Evolutionary conservation across 306 rosid species (phyloP).

Genomic region (Trichosanthes truncata): DNA sequence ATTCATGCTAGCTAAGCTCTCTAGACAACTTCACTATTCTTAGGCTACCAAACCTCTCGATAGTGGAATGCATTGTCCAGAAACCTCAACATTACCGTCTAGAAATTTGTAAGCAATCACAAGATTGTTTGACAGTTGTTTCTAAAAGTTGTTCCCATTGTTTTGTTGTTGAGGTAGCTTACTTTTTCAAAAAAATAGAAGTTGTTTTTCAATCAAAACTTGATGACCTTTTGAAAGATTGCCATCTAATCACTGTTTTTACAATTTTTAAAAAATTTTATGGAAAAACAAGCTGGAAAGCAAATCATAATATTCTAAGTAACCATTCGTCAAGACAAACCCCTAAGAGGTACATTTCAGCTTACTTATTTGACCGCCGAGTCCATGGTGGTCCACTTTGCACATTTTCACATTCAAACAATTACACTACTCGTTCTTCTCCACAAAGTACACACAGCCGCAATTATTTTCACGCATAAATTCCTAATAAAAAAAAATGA

Average conservation of each 20-base stretch:
- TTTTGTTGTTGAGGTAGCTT: background rate
- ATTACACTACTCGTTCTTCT: background rate
- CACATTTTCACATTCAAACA: background rate
- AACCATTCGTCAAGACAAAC: background rate
- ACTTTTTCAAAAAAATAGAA: background rate
- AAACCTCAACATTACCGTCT: background rate
- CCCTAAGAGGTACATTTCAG: background rate
- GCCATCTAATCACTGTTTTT: background rate
- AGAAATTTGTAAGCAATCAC: background rate
- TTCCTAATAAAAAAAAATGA: background rate
- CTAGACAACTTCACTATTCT: background rate
- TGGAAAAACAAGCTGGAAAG: background rate
- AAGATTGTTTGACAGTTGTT: background rate
- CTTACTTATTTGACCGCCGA: background rate
- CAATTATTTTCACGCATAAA: background rate
- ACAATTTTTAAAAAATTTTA: background rate
- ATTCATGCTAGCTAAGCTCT: background rate
- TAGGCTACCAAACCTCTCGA: background rate
- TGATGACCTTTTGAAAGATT: background rate
- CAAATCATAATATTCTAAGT: background rate
- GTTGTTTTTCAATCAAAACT: background rate
- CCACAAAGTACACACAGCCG: background rate
- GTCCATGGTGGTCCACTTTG: background rate
- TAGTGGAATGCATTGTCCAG: background rate
- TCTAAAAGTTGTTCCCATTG: too few species aligned